Evolutionary conservation across 1,284 basidiomycete species (phyloP).

Genomic region (Cryptococcus floricola): DNA sequence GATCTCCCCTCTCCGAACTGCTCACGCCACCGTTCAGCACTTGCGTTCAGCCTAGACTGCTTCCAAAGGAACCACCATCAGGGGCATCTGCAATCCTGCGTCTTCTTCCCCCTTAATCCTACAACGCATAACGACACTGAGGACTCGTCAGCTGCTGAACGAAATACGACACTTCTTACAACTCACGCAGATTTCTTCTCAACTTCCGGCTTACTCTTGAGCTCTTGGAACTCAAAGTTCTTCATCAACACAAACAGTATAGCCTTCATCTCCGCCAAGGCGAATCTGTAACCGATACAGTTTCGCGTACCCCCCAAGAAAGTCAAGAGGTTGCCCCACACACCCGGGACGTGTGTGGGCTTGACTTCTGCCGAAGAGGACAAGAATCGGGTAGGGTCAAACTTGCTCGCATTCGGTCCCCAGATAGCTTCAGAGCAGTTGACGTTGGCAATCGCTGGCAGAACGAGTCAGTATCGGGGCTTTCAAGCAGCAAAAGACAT

Average conservation of each 20-base stretch:
- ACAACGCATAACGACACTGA: slow-evolving; percentile 46
- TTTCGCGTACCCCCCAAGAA: slow-evolving; percentile 65
- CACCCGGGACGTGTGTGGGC: slow-evolving; percentile 55
- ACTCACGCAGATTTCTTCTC: slow-evolving; percentile 38
- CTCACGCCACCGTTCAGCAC: too few species aligned
- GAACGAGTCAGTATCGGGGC: neutral
- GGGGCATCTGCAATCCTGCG: slow-evolving; percentile 45
- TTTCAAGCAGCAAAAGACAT: slow-evolving; percentile 8
- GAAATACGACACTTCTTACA: neutral
- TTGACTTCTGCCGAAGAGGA: slow-evolving; percentile 3
- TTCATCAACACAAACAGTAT: slow-evolving; percentile 59
- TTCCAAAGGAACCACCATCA: slow-evolving; percentile 31
- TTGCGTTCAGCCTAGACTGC: too few species aligned
- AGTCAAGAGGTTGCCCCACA: slow-evolving; percentile 63
- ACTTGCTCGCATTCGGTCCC: slow-evolving; percentile 64
- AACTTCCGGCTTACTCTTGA: slow-evolving; percentile 38
- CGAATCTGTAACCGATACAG: slow-evolving; percentile 69
- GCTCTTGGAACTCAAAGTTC: slow-evolving; percentile 57
- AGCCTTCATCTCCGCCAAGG: slow-evolving; percentile 63
- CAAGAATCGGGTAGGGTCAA: slow-evolving; percentile 50
- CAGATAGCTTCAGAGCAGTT: slow-evolving; percentile 62
- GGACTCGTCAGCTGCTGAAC: neutral
- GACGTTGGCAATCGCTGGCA: slow-evolving; percentile 52
- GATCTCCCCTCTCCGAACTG: too few species aligned
- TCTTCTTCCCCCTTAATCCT: slow-evolving; percentile 40